A percentile compares a stretch with the other conserved stretches of the same genome.
These are phyloP conservation scores for Paulownia fortunei DNA, from an alignment of 257 asterid species.

Conservation along the genomic window DNA sequence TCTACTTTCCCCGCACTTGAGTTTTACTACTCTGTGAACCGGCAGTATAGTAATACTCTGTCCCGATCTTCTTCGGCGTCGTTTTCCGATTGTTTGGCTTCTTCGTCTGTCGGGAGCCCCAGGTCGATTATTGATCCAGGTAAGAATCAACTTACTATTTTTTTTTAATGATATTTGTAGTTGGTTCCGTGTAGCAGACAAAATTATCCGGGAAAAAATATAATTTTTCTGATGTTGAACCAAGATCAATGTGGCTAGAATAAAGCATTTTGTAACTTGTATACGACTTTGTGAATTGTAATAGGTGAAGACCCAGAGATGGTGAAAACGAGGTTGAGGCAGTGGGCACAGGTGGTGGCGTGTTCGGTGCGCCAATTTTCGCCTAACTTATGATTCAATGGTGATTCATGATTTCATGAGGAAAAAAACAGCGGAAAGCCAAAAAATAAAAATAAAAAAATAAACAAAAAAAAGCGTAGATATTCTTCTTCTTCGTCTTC, in stretches of 20 bases:
- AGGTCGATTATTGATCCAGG: constrained; percentile 57
- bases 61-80: constrained; percentile 59
- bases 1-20: constrained; percentile 72
- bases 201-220: no score
- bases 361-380: constrained; percentile 56
- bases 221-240: not conserved
- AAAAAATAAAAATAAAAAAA: not conserved
- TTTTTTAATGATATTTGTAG: not conserved
- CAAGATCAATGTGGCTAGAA: not conserved
- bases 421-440: not conserved
- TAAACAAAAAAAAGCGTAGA: not conserved
- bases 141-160: constrained; percentile 12
- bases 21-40: constrained; percentile 60
- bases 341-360: constrained; percentile 90
- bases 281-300: not conserved
- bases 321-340: constrained; percentile 65
- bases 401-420: constrained; percentile 20
- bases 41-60: constrained; percentile 32
- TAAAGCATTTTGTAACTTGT: not conserved
- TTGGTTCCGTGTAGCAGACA: no score
- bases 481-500: not conserved
- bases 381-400: constrained; percentile 35
- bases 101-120: constrained; percentile 35
- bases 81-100: constrained; percentile 40
- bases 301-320: constrained; percentile 62